Evolutionary conservation across 257 asterid genomes (phyloP).

Genomic region (Ocimum tenuiflorum): DNA sequence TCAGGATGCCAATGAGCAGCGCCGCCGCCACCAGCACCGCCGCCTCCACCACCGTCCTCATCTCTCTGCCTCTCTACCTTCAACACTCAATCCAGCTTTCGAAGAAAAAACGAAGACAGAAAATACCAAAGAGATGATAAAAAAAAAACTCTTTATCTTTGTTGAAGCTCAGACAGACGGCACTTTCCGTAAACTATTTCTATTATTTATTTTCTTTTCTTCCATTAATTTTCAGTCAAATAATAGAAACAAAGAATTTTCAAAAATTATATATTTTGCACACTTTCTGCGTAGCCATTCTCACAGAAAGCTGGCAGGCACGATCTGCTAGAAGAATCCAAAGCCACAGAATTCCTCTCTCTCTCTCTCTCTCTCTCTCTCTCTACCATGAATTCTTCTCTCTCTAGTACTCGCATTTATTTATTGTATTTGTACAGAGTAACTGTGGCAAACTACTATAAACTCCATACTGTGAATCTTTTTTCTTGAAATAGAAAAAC

Average conservation of each 20-base stretch:
- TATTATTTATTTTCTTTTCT: not conserved
- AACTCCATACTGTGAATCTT: conserved; percentile 13
- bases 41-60: conserved; percentile 37
- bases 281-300: conserved; percentile 39
- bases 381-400: not conserved
- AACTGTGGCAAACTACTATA: conserved; percentile 14
- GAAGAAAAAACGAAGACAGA: not conserved
- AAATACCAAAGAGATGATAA: conserved; percentile 16
- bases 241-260: conserved; percentile 19
- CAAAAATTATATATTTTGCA: conserved; percentile 25
- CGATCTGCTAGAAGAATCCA: conserved; percentile 80
- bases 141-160: conserved; percentile 34
- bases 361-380: conserved; percentile 8
- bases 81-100: conserved; percentile 8
- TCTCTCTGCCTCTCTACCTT: conserved; percentile 17
- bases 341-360: conserved; percentile 60
- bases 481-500: conserved; percentile 15
- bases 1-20: conserved; percentile 40
- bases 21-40: conserved; percentile 34
- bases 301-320: conserved; percentile 92
- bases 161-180: conserved; percentile 22
- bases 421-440: conserved; percentile 5
- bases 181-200: conserved; percentile 22
- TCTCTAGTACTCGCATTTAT: not conserved
- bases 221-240: conserved; percentile 9